Evolutionary conservation across 768 basidiomycete genomes (phyloP), one percentile per base, ranked within the genome.

Genomic region (Tulasnella sp.): DNA sequence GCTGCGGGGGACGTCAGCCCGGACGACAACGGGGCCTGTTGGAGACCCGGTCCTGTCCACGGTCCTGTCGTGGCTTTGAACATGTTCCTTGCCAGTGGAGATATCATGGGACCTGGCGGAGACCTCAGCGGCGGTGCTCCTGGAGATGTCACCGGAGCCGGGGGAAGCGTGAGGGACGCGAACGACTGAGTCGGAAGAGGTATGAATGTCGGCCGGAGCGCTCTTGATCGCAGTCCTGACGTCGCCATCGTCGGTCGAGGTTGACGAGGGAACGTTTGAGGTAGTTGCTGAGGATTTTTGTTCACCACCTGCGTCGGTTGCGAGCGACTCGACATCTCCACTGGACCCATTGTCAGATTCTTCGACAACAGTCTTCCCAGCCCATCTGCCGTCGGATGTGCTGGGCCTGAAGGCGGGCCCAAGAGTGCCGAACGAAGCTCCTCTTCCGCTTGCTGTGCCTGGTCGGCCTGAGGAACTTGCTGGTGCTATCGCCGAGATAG

Each of bases 341-440:
- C 21, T 48, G 47, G 19, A 21, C 7, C 27, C 47, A 48, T 26
- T 29, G 26, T 59, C 58, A 13, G 24, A 24, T 27, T 59, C 58
- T 30, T 59, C 47, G 48, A 59, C 45, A 38, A 47, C n/a, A 30
- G 44, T 59, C 47, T 48, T 29, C 45, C 58, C 48, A 42, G 58
- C 49, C 58, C 58, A 59, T 49, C 58, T 43, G 23, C 44, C 58
- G 32, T 59, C 58, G 24, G 58, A 59, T n/a, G 47, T 50, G 15
- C 30, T 30, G 17, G 58, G 7, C 44, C 58, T 24, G 23, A 30
- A 29, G 29, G 24, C 26, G 26, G 58, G 17, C 58, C 58, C 49
- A 47, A 30, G 15, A 59, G 32, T 10, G 9, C 58, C 58, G 41
- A 44, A 24, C 21, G 26, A 23, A 8, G 34, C 9, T 38, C 34